These are phyloP conservation scores for Dentipellis sp. DNA, from an alignment of 768 basidiomycete species.

Conservation along the genomic window DNA sequence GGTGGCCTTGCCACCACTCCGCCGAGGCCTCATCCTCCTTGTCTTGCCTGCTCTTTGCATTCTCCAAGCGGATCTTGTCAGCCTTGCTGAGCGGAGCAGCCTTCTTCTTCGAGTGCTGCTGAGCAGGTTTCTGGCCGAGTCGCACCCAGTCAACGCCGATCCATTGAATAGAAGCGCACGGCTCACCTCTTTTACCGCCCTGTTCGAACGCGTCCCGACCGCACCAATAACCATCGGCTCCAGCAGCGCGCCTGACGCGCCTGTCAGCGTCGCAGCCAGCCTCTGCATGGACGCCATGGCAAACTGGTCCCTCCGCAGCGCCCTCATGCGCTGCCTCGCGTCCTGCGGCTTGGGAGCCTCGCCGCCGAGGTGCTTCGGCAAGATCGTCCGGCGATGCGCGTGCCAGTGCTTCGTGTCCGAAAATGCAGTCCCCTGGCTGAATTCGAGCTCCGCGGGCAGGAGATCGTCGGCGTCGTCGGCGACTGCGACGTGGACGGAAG, in stretches of 20 bases:
- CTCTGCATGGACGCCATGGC: constrained; percentile 48
- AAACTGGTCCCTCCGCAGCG: constrained; percentile 38
- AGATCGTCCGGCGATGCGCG: constrained; percentile 32
- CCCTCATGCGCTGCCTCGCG: constrained; percentile 27
- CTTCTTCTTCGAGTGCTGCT: constrained; percentile 5
- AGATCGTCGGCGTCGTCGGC: constrained; percentile 13
- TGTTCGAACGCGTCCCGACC: constrained; percentile 17
- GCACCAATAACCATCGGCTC: constrained; percentile 45
- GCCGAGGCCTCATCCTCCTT: constrained; percentile 18
- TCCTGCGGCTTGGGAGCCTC: constrained; percentile 23
- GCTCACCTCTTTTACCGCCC: too few species aligned
- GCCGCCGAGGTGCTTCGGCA: constrained; percentile 49
- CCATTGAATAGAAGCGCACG: too few species aligned
- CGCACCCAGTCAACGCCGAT: too few species aligned
- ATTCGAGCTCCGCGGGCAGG: constrained; percentile 23
- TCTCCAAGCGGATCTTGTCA: constrained; percentile 35
- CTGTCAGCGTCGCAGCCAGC: constrained; percentile 55
- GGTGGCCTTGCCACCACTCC: constrained; percentile 45
- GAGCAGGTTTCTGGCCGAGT: not conserved
- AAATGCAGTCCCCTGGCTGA: constrained; percentile 31
- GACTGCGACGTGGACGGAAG: constrained; percentile 22
- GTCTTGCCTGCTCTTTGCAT: constrained; percentile 28
- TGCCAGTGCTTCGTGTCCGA: constrained; percentile 56
- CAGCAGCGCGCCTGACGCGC: constrained; percentile 45
- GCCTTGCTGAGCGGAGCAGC: constrained; percentile 24